Percentiles rank a stretch among this genome's conserved stretches.
phyloP scores from a whole-genome alignment of 352 stramenopile genomes.

The Phytophthora sansomeana region DNA sequence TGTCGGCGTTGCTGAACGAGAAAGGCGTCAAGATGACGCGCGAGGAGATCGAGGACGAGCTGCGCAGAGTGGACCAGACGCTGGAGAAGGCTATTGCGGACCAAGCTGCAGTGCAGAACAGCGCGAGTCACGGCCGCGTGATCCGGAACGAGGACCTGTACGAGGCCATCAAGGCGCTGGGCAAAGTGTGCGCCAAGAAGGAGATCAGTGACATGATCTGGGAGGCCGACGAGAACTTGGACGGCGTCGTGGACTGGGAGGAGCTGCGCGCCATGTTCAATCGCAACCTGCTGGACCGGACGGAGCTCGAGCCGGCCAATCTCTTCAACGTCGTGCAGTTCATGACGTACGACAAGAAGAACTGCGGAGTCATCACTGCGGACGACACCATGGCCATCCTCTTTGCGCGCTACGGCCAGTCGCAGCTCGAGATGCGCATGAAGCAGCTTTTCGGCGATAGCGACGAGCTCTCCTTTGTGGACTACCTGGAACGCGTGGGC shows the following conservation, averaged over 20 bases:
- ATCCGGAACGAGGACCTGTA: conserved; percentile 94
- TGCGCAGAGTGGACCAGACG: conserved; percentile 65
- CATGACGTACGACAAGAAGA: conserved; percentile 98
- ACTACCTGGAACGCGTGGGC: conserved; percentile 79
- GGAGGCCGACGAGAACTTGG: conserved; percentile 98
- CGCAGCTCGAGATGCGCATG: conserved; percentile 92
- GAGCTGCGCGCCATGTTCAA: conserved; percentile 98
- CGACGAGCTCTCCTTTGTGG: conserved; percentile 82
- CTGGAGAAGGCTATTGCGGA: conserved; percentile 64
- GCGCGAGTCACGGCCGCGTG: conserved; percentile 56
- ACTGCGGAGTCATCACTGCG: conserved; percentile 94
- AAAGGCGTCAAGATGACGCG: conserved; percentile 80
- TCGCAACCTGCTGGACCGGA: conserved; percentile 95
- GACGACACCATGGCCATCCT: conserved; percentile 99
- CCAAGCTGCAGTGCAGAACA: conserved; percentile 60
- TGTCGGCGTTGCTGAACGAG: conserved; percentile 80
- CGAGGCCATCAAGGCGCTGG: conserved; percentile 94
- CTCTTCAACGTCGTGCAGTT: conserved; percentile 98
- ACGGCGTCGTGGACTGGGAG: conserved; percentile 95
- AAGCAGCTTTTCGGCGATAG: conserved; percentile 92
- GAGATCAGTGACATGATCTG: conserved; percentile 98
- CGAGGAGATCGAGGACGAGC: conserved; percentile 82
- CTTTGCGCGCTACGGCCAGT: conserved; percentile 93
- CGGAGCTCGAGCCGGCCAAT: conserved; percentile 94
- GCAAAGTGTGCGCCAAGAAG: conserved; percentile 93